Base-by-base conservation (phyloP, 1,284 basidiomycete species). In the Bondarzewia mesenterica region DNA sequence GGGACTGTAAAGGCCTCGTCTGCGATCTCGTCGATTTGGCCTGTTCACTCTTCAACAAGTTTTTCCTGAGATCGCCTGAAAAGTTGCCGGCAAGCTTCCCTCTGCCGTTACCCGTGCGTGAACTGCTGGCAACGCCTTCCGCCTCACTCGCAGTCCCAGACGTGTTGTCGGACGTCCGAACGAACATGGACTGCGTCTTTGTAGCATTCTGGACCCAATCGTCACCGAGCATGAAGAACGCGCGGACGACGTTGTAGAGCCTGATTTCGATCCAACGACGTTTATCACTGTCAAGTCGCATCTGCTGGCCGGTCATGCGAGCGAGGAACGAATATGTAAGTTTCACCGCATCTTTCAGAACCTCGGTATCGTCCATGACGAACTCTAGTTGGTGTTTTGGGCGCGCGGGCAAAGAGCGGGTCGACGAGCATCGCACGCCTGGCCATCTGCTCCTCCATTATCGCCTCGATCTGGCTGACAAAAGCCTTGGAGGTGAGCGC, bases 291-390 rank as follows among this genome's bases (percentile, higher is more conserved):
- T 78, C 76, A 48, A 93, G 79, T 62, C 86, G 82, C 15, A 77
- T 80, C 56, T 83, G 85, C 40, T 87, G 86, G 27, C 93, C 85
- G 63, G 98, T 93, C 57, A 98, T 72, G 26, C 93, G 86, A 63
- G 98, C 94, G 57, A 98, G 72, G 66, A 91, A 91, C n/a, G 88
- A 89, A 59, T 96, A 80, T 29, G 87, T 80, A 53, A 98, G 77
- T 73, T 95, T 95, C 61, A 95, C 68, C 15, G 83, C 76, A 59
- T 98, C 95, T 61, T 90, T 86, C 50, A 98, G 64, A 14, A 93
- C 86, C 12, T 73, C 71, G 23, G 80, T 70, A 64, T 98, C 90
- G 47, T 82, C 82, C 46, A 98, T 67, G 41, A 77, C 72, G 58
- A 87, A 93, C 55, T 85, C 82, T 55, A 96, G 75, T 62, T 98